These are phyloP conservation scores for Spiromastix sp. DNA, from an alignment of 2,329 filamentous ascomycete genomes.

Conservation along the genomic window DNA sequence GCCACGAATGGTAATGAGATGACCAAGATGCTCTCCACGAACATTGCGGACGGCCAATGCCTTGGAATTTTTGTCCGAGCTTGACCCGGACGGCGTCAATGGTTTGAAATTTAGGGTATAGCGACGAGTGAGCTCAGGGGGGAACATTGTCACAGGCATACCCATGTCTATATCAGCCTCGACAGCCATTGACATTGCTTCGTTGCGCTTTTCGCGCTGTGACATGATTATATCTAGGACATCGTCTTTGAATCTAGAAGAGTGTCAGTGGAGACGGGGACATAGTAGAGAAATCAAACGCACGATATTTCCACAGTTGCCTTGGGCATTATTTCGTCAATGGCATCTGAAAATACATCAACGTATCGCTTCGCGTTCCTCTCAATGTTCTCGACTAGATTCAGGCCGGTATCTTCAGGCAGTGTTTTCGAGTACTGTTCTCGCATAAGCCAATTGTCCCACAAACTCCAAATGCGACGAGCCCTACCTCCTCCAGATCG, in stretches of 20 bases:
- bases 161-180: conserved; percentile 56
- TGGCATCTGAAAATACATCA: conserved; percentile 77
- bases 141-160: conserved; percentile 67
- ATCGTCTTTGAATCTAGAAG: conserved; percentile 82
- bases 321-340: conserved; percentile 75
- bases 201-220: conserved; percentile 77
- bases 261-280: conserved; percentile 17
- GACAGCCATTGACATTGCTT: conserved; percentile 57
- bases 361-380: conserved; percentile 92
- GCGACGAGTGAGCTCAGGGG: conserved; percentile 78
- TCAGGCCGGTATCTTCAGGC: conserved; percentile 58
- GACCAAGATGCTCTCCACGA: conserved; percentile 81
- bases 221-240: conserved; percentile 95
- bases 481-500: conserved; percentile 61
- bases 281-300: conserved; percentile 17
- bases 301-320: conserved; percentile 69
- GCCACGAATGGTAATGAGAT: conserved; percentile 85
- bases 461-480: not conserved
- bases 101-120: conserved; percentile 98
- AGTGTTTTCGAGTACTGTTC: conserved; percentile 63
- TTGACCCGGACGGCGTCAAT: conserved; percentile 59
- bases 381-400: conserved; percentile 67
- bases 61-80: conserved; percentile 47
- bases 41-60: conserved; percentile 86
- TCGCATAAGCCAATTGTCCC: not conserved